Percentiles rank a stretch among this genome's conserved stretches.
Evolutionary conservation across 352 stramenopile species (phyloP).

Genomic region (Hyaloperonospora brassicae): DNA sequence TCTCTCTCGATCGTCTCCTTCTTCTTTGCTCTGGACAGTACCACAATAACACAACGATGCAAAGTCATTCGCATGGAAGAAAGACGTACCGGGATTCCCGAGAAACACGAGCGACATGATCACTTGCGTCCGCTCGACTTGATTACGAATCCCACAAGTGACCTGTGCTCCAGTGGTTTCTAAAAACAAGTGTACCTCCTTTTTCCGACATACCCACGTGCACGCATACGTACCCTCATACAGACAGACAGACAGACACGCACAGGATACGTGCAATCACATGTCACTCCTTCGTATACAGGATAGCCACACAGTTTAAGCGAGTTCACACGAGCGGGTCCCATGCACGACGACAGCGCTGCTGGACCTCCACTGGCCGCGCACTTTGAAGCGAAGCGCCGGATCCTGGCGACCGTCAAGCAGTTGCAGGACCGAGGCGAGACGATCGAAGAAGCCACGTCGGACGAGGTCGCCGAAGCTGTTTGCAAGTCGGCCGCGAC

Average conservation of each 20-base stretch:
- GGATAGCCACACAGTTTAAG: neutral
- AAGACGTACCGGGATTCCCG: slow-evolving; percentile 49
- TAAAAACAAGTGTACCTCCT: too few species aligned
- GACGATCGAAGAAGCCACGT: slow-evolving; percentile 28
- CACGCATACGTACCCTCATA: neutral
- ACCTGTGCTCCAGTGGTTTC: neutral
- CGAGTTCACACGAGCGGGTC: slow-evolving; percentile 6
- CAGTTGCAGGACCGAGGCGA: slow-evolving; percentile 23
- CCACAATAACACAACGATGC: neutral
- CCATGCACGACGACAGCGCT: slow-evolving; percentile 20
- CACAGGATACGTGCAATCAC: neutral
- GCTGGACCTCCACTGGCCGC: slow-evolving; percentile 25
- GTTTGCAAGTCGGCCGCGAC: slow-evolving; percentile 19
- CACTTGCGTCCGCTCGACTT: slow-evolving; percentile 1
- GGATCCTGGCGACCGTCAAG: slow-evolving; percentile 27
- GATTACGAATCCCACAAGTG: slow-evolving; percentile 7
- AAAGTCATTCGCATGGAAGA: neutral
- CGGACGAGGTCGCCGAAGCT: slow-evolving; percentile 25
- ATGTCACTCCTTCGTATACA: neutral
- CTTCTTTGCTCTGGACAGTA: too few species aligned
- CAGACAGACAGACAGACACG: too few species aligned
- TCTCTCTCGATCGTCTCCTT: too few species aligned
- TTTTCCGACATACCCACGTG: too few species aligned
- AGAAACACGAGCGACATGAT: slow-evolving; percentile 63
- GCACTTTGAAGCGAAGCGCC: slow-evolving; percentile 44